Base-by-base conservation (phyloP, 2,329 filamentous ascomycete species). In the Fusarium humuli region DNA sequence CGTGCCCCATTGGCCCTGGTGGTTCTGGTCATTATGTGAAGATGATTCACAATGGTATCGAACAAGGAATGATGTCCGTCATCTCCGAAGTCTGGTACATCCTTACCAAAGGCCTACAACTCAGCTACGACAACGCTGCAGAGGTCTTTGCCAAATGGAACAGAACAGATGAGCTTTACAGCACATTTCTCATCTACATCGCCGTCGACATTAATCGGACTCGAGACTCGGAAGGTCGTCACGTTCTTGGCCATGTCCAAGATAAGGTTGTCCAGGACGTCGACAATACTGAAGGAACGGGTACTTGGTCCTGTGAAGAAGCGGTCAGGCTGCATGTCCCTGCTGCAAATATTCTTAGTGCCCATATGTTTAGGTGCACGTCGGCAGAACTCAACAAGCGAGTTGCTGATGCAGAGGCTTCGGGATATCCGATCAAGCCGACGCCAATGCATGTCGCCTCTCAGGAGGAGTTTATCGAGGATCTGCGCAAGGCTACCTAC, bases 31-130 rank as follows among this genome's bases (percentile, higher is more conserved):
- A 93, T 76, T 93, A 90, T 73, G 89, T 92, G 42, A 93, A 93
- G 81, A 93, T 92, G 90, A 85, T 92, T 6, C 91, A 93, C 76
- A 92, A 93, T 69, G 90, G 90, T 2, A 92, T 93, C 65, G 90
- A 93, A 75, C 89, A 92, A 65, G 90, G 89, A 3, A 91, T 93
- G 87, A 86, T 93, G 81, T 87, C 80, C 3, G 29, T 62, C 6
- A 40, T 62, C 1, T 56, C 61, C 0, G 57, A 62, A 29, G 48
- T 44, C 0, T 64, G 57, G 61, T 40, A 64, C 7, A 56, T 64
- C 20, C 48, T 62, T 2, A 62, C 42, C 7, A 56, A 62, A 8
- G 44, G 61, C 3, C 18, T 64, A 3, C 16, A 62, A 1, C 42
- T 64, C 3, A 62, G 48, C 29, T 56, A 37, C 0, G 23, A 56